Base-by-base conservation (phyloP, 2,329 filamentous ascomycete species). In the Sporothrix protearum region DNA sequence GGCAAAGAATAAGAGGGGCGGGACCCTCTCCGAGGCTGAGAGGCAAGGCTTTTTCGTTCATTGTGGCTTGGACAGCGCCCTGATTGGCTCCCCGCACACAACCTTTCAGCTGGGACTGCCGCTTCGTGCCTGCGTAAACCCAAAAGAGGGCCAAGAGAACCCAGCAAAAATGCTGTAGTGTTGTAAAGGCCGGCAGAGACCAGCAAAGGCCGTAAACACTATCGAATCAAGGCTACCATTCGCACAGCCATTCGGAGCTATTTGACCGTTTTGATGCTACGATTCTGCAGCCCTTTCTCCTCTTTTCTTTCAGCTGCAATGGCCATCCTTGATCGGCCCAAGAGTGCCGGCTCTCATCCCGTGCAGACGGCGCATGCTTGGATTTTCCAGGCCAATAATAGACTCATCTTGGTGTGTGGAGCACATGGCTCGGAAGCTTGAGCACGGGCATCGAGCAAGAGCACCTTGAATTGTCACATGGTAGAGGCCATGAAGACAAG, bases 1-100 rank as follows among this genome's bases (percentile, higher is more conserved):
- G 12, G 22, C 8, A 16, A 28, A 53, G 49, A 25, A 45, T 47
- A 19, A 30, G 42, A 30, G 19, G 28, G 39, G 28, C 19, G 28
- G 42, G 51, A 39, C 45, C 64, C 63, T 68, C 70, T 30, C 19
- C 63, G 28, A 71, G 69, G 68, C 71, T 71, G 71, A 69, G 67
- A 42, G 47, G 71, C 71, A 30, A 70, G 71, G 71, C 71, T 36
- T 72, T 59, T 59, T 70, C 33, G 49, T 22, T n/a, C 36, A n/a
- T n/a, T 69, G 59, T 64, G 66, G 66, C 57, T 33, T 57, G 53
- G 63, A 16, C 45, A 12, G 36, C 57, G 39, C 14, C 39, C 67
- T 70, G 49, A 70, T 72, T 72, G 71, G 71, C 59, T 61, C 39
- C 45, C 42, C 49, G 5, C 28, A 12, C 14, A 30, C 45, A 2